phyloP scores from a whole-genome alignment of 257 asterid species.

The Fraxinus quadrangulata region DNA sequence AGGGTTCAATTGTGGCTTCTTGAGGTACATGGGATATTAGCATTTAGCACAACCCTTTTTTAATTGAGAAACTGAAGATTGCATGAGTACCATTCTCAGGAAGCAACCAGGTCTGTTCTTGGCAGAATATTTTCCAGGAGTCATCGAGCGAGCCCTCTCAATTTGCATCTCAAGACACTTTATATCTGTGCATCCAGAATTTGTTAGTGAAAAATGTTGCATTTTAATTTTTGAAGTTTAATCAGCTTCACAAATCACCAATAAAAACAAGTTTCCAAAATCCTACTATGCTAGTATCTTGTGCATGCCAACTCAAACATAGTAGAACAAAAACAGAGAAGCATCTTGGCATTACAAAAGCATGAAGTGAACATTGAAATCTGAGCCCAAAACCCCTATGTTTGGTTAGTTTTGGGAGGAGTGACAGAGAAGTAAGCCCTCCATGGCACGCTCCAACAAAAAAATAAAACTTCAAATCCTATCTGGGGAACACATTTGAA shows the following conservation, averaged over 20 bases:
- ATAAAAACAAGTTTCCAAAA: slow-evolving; percentile 17
- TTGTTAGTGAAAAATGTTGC: slow-evolving; percentile 16
- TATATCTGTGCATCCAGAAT: slow-evolving; percentile 50
- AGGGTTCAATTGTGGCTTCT: slow-evolving; percentile 6
- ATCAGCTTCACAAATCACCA: slow-evolving; percentile 21
- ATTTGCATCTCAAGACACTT: slow-evolving; percentile 62
- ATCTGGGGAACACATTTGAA: background rate
- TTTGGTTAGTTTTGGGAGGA: background rate
- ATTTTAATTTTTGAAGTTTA: slow-evolving; percentile 8
- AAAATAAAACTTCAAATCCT: slow-evolving; percentile 1
- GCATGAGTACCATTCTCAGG: slow-evolving; percentile 69
- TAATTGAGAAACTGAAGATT: slow-evolving; percentile 3
- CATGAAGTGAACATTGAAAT: slow-evolving; percentile 1
- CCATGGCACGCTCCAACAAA: background rate
- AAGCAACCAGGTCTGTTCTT: slow-evolving; percentile 74
- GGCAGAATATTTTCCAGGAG: slow-evolving; percentile 61
- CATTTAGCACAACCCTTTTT: slow-evolving; percentile 5
- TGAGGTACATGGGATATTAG: slow-evolving; percentile 3
- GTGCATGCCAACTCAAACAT: background rate
- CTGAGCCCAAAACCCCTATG: background rate
- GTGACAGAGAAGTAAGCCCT: slow-evolving; percentile 12
- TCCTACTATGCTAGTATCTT: slow-evolving; percentile 13
- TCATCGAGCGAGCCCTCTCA: slow-evolving; percentile 66
- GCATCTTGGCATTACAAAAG: slow-evolving; percentile 2
- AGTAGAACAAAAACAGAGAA: slow-evolving; percentile 1